These are phyloP conservation scores for Elongisporangium prolatum DNA, from an alignment of 352 stramenopile genomes.

Conservation along the genomic window DNA sequence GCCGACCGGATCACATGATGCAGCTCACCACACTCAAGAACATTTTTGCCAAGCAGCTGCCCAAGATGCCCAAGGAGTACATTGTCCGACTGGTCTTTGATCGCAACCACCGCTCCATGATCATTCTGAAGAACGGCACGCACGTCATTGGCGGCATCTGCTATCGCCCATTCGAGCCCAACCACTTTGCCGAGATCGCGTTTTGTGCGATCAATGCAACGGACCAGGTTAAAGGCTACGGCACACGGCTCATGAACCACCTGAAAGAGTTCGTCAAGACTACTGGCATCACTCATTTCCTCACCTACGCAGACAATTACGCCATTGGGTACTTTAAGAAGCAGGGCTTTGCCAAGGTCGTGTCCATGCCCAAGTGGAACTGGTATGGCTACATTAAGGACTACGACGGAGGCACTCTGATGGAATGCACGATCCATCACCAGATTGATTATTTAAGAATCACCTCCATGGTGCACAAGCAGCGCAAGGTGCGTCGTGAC, in stretches of 20 bases:
- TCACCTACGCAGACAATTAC: slow-evolving; percentile 99
- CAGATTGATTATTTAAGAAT: slow-evolving; percentile 97
- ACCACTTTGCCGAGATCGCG: slow-evolving; percentile 99
- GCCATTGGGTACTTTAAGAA: slow-evolving; percentile 99
- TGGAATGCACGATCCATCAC: slow-evolving; percentile 99
- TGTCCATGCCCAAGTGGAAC: slow-evolving; percentile 78
- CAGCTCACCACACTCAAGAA: slow-evolving; percentile 97
- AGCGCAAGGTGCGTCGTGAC: slow-evolving; percentile 82
- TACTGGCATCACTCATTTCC: slow-evolving; percentile 92
- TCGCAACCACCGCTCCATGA: slow-evolving; percentile 90
- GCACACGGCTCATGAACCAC: slow-evolving; percentile 99
- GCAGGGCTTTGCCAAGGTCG: slow-evolving; percentile 90
- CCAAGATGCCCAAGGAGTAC: slow-evolving; percentile 99
- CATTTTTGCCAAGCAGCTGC: slow-evolving; percentile 97
- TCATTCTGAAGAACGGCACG: slow-evolving; percentile 89
- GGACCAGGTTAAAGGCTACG: slow-evolving; percentile 97
- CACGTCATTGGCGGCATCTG: slow-evolving; percentile 98
- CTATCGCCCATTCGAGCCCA: slow-evolving; percentile 93
- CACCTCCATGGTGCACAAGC: slow-evolving; percentile 91
- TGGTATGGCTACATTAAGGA: slow-evolving; percentile 99
- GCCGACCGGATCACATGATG: slow-evolving; percentile 79
- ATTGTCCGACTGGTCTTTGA: slow-evolving; percentile 99
- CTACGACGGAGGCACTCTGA: slow-evolving; percentile 98
- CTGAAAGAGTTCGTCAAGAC: slow-evolving; percentile 96
- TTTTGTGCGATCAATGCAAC: slow-evolving; percentile 98